Evolutionary conservation across 2,329 filamentous ascomycete genomes (phyloP).

Genomic region (Escovopsis weberi): DNA sequence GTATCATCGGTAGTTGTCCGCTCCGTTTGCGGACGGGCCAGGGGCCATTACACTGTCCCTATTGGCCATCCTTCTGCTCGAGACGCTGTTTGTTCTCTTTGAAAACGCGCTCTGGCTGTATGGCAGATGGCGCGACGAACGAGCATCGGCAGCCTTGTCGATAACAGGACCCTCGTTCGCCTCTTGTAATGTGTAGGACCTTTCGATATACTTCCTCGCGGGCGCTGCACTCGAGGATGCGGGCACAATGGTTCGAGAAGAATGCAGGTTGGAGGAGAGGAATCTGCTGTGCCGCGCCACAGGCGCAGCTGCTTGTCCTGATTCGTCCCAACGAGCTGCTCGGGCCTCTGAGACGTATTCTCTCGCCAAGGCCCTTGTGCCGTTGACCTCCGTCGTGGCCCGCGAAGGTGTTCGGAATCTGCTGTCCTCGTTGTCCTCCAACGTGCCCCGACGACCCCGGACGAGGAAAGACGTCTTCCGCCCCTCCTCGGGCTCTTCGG

Average conservation of each 20-base stretch:
- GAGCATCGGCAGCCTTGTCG: constrained; percentile 13
- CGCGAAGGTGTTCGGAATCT: constrained; percentile 42
- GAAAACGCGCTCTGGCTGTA: constrained; percentile 27
- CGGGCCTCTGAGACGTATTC: constrained; percentile 19
- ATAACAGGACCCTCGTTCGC: constrained; percentile 16
- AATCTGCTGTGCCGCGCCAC: constrained; percentile 37
- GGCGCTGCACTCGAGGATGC: constrained; percentile 23
- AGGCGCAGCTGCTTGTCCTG: constrained; percentile 26
- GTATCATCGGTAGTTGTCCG: constrained; percentile 31
- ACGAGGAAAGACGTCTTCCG: constrained; percentile 28
- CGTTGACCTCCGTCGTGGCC: constrained; percentile 39
- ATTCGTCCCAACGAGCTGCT: constrained; percentile 18
- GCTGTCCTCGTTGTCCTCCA: constrained; percentile 33
- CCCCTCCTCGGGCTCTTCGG: constrained; percentile 34
- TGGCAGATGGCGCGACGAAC: constrained; percentile 26
- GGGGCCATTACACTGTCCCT: constrained; percentile 25
- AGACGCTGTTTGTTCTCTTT: constrained; percentile 31
- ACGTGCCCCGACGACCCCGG: constrained; percentile 30
- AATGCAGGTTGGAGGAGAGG: constrained; percentile 30
- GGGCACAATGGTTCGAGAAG: constrained; percentile 29
- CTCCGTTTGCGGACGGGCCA: constrained; percentile 23
- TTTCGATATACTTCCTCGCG: constrained; percentile 35
- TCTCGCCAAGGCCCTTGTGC: constrained; percentile 17
- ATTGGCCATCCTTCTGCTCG: constrained; percentile 21
- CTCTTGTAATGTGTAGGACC: constrained; percentile 21